phyloP scores from a whole-genome alignment of 768 basidiomycete species.

The Neoboletus brunneissimus region DNA sequence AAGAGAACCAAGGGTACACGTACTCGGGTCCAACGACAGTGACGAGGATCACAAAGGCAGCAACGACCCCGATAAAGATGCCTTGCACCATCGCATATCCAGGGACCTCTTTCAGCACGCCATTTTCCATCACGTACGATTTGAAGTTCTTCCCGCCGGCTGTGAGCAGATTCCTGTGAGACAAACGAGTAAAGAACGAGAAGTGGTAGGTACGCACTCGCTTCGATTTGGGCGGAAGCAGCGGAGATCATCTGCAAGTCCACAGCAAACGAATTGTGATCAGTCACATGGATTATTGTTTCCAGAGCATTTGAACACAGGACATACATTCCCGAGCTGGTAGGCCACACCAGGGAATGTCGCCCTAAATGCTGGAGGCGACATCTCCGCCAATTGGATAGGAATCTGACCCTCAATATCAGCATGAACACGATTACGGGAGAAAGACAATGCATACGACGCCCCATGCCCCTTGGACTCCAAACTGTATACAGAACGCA shows the following conservation, averaged over 20 bases:
- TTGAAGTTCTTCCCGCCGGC: conserved; percentile 61
- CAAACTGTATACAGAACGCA: conserved; percentile 84
- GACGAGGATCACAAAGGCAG: conserved; percentile 72
- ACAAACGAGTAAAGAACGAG: background rate
- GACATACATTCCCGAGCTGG: conserved; percentile 66
- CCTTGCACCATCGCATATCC: conserved; percentile 81
- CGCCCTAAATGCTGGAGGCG: conserved; percentile 85
- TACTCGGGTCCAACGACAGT: conserved; percentile 78
- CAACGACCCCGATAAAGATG: conserved; percentile 81
- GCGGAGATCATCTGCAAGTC: conserved; percentile 56
- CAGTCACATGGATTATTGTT: background rate
- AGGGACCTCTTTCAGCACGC: conserved; percentile 42
- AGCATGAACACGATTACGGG: background rate
- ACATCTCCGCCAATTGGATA: conserved; percentile 80
- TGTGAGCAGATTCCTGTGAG: conserved; percentile 8
- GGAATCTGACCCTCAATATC: conserved; percentile 44
- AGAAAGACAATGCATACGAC: conserved; percentile 48
- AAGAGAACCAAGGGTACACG: conserved; percentile 27
- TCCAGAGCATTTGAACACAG: background rate
- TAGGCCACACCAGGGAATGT: conserved; percentile 86
- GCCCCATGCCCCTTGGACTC: conserved; percentile 90
- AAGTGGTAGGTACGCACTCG: conserved; percentile 40
- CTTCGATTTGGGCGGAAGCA: conserved; percentile 79
- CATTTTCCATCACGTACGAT: conserved; percentile 45
- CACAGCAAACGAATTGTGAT: background rate